Evolutionary conservation across 805 yeast species (phyloP), one percentile per base, ranked within the genome.

Genomic region (Wickerhamiella parazyma): DNA sequence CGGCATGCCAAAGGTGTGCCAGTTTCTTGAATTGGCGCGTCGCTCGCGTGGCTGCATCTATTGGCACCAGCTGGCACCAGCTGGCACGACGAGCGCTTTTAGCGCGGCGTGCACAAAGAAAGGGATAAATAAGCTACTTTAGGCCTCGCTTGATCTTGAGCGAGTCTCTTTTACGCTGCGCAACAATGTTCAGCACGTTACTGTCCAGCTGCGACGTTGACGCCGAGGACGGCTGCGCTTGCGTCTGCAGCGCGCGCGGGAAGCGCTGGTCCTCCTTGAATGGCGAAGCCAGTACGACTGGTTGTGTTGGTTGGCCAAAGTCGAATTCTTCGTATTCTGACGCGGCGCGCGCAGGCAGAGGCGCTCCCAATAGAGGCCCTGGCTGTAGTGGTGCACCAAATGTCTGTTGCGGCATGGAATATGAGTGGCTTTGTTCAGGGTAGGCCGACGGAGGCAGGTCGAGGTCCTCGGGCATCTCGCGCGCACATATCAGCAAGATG

Each of bases 91-190:
- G n/a, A n/a, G n/a, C n/a, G n/a, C n/a, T n/a, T n/a, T n/a, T n/a
- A n/a, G n/a, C n/a, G n/a, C n/a, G n/a, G n/a, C n/a, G n/a, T n/a
- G n/a, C n/a, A n/a, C n/a, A n/a, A n/a, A n/a, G n/a, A n/a, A n/a
- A n/a, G n/a, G n/a, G 31, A 39, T 39, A 39, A 39, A 31, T 29
- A 31, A 16, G 16, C 28, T 40, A 40, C 38, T 44, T 38, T 25
- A 44, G 24, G 29, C 62, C 62, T 52, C 76, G 66, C 54, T 72
- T 72, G 52, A 71, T 54, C 45, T 71, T 68, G 48, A 72, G 54
- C 49, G 72, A 66, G 48, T 72, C 76, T 50, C 77, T 66, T 54
- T 72, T 72, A 47, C 76, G 61, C 48, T 68, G 68, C 21, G 71
- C 66, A 1, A 75, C 72, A 22, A 65, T 69, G 48, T 71, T 71